Evolutionary conservation across 2,329 filamentous ascomycete genomes (phyloP).

Genomic region (Sarocladiaceae sp.): DNA sequence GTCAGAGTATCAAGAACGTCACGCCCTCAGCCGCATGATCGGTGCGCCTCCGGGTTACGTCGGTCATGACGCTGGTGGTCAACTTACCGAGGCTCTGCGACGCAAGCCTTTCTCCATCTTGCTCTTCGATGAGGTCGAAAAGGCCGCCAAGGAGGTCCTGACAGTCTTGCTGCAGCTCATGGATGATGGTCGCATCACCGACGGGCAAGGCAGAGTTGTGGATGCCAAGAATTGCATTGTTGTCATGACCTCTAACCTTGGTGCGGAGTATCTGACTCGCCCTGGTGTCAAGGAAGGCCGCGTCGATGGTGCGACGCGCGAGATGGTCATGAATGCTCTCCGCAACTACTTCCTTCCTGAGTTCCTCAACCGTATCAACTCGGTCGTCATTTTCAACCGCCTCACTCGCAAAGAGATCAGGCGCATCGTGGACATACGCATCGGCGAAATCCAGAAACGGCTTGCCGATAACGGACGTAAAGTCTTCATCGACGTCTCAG

Average conservation of each 20-base stretch:
- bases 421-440: conserved; percentile 87
- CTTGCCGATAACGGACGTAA: conserved; percentile 80
- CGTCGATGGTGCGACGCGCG: conserved; percentile 78
- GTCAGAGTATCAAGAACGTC: conserved; percentile 98
- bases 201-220: conserved; percentile 90
- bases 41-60: conserved; percentile 96
- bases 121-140: conserved; percentile 96
- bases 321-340: conserved; percentile 84
- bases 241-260: conserved; percentile 97
- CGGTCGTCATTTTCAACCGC: conserved; percentile 96
- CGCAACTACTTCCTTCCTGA: conserved; percentile 97
- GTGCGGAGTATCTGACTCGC: conserved; percentile 85
- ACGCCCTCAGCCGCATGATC: conserved; percentile 94
- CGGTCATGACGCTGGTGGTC: conserved; percentile 90
- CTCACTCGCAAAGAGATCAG: conserved; percentile 85
- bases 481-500: conserved; percentile 72
- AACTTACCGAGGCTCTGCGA: conserved; percentile 89
- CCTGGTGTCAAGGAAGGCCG: conserved; percentile 71
- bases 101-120: conserved; percentile 96
- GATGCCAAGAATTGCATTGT: conserved; percentile 98
- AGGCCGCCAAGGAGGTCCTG: conserved; percentile 94
- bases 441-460: conserved; percentile 85
- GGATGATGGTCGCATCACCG: conserved; percentile 97
- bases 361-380: conserved; percentile 97
- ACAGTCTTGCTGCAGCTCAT: conserved; percentile 98